Percentiles rank a stretch among this genome's conserved stretches.
Evolutionary conservation across 208 protist species (phyloP).

Genomic region (Jaenimonas drosophilae): DNA sequence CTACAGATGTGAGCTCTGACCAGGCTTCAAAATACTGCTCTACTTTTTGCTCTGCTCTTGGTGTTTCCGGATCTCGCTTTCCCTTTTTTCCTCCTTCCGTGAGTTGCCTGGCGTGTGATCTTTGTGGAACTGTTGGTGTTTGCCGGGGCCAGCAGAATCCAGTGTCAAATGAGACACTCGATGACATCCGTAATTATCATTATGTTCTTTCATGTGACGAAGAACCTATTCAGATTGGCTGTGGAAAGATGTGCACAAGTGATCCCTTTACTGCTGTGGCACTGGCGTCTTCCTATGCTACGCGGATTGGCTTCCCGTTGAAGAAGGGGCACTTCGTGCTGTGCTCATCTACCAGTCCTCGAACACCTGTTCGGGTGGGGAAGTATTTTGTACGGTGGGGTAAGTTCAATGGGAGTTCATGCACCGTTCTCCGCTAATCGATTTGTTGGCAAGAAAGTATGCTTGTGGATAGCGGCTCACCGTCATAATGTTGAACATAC

Average conservation of each 20-base stretch:
- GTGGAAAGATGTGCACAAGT: slow-evolving; percentile 36
- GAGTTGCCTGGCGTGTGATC: slow-evolving; percentile 50
- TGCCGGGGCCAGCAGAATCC: slow-evolving; percentile 20
- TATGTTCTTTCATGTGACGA: slow-evolving; percentile 56
- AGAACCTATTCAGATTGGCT: slow-evolving; percentile 62
- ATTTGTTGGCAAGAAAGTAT: neutral
- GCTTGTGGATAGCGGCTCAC: neutral
- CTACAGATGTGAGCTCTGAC: slow-evolving; percentile 9
- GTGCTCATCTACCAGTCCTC: slow-evolving; percentile 36
- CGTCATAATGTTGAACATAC: neutral
- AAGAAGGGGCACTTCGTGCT: slow-evolving; percentile 42
- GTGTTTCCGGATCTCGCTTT: slow-evolving; percentile 68
- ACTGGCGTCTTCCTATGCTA: slow-evolving; percentile 34
- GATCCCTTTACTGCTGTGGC: slow-evolving; percentile 25
- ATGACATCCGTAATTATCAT: slow-evolving; percentile 13
- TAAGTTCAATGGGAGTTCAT: slow-evolving; percentile 23
- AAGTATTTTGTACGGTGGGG: slow-evolving; percentile 74
- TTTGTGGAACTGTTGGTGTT: slow-evolving; percentile 45
- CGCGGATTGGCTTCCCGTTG: slow-evolving; percentile 36
- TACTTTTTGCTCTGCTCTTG: slow-evolving; percentile 36
- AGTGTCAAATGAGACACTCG: slow-evolving; percentile 8
- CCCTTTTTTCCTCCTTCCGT: slow-evolving; percentile 66
- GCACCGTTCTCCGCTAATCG: slow-evolving; percentile 8
- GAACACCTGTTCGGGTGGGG: slow-evolving; percentile 30
- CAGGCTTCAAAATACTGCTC: slow-evolving; percentile 9